Percentiles rank a stretch among this genome's conserved stretches.
These are phyloP conservation scores for Paecilomyces niveus DNA, from an alignment of 2,329 filamentous ascomycete species.

Conservation along the genomic window DNA sequence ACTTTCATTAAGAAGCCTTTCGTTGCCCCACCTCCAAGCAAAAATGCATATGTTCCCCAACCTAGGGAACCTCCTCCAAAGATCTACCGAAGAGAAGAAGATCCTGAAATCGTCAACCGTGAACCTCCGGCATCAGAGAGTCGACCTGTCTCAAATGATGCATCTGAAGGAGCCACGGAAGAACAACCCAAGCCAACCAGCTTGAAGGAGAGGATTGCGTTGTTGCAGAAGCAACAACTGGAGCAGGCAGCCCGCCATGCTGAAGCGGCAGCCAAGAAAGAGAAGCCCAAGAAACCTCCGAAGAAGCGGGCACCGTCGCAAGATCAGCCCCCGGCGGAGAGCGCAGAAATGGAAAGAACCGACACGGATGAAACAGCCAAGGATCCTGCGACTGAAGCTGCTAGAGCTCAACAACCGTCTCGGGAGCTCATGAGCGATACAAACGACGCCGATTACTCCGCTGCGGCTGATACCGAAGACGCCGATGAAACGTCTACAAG, in stretches of 20 bases:
- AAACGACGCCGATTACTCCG: conserved; percentile 60
- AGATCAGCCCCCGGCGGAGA: conserved; percentile 20
- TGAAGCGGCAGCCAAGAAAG: conserved; percentile 70
- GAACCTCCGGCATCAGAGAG: conserved; percentile 29
- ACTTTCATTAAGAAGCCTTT: conserved; percentile 91
- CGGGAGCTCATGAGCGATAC: conserved; percentile 54
- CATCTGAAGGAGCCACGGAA: conserved; percentile 52
- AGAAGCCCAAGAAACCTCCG: conserved; percentile 72
- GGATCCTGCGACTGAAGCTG: conserved; percentile 29
- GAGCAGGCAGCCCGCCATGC: conserved; percentile 81
- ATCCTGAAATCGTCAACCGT: conserved; percentile 46
- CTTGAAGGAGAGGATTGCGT: conserved; percentile 88
- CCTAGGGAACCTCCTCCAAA: conserved; percentile 64
- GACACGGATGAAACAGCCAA: conserved; percentile 26
- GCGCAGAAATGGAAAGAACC: conserved; percentile 19
- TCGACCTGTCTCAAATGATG: conserved; percentile 31
- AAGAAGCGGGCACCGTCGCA: conserved; percentile 55
- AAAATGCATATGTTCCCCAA: conserved; percentile 81
- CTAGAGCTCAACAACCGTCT: conserved; percentile 29
- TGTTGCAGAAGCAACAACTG: conserved; percentile 87
- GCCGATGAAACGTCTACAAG: conserved; percentile 58
- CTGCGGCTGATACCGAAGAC: conserved; percentile 57
- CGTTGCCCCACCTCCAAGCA: conserved; percentile 87
- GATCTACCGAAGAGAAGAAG: conserved; percentile 80
- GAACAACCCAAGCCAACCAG: conserved; percentile 88